A percentile compares a stretch with the other conserved stretches of the same genome.
Evolutionary conservation across 1,284 basidiomycete species (phyloP).

Genomic region (Fistulinella staudtii): DNA sequence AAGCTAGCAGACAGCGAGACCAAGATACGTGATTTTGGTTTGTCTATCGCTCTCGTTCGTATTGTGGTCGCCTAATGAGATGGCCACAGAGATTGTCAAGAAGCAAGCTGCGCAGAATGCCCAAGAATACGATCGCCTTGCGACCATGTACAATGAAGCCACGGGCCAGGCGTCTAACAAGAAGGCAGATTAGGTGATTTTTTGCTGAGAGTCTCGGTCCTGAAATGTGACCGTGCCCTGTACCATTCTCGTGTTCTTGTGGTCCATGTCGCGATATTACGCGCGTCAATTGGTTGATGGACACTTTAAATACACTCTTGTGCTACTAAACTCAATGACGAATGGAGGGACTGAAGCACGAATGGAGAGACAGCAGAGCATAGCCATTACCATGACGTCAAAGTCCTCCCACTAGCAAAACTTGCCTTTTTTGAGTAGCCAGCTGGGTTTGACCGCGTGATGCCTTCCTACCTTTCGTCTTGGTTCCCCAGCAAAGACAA

Average conservation of each 20-base stretch:
- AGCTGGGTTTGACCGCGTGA: background rate
- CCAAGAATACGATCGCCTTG: constrained; percentile 76
- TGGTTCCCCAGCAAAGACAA: constrained; percentile 11
- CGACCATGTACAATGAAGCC: constrained; percentile 70
- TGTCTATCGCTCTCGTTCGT: constrained; percentile 20
- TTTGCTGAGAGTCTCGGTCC: too few relatives aligned
- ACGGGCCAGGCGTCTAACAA: constrained; percentile 46
- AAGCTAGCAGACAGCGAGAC: constrained; percentile 44
- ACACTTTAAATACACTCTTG: too few relatives aligned
- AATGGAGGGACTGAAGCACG: too few relatives aligned
- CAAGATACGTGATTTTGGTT: constrained; percentile 70
- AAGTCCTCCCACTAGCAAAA: too few relatives aligned
- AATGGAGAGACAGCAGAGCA: too few relatives aligned
- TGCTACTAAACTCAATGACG: too few relatives aligned
- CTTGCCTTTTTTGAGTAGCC: constrained; percentile 7
- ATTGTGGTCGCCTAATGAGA: background rate
- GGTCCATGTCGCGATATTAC: background rate
- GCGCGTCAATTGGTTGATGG: too few relatives aligned
- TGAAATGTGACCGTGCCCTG: too few relatives aligned
- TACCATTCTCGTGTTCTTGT: background rate
- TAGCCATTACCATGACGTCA: too few relatives aligned
- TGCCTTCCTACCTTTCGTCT: constrained; percentile 2
- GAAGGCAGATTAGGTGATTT: constrained; percentile 25
- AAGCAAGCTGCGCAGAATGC: constrained; percentile 78
- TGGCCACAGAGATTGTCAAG: constrained; percentile 81